These are phyloP conservation scores for Lodderomyces beijingensis DNA, from an alignment of 1,139 yeast species.

Conservation along the genomic window DNA sequence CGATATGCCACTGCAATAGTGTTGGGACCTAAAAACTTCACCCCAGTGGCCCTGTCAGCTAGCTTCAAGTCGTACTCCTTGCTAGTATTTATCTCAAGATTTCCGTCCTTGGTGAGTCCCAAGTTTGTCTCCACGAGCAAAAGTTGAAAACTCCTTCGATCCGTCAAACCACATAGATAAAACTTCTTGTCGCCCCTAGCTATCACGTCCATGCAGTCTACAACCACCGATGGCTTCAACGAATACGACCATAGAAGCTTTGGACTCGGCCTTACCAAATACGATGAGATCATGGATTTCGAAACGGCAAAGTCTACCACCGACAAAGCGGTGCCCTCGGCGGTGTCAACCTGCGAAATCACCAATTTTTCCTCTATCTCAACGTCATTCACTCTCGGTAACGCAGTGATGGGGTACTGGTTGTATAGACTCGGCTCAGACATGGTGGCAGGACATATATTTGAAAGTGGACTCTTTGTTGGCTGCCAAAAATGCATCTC, in stretches of 20 bases:
- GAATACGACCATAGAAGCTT: conserved; percentile 71
- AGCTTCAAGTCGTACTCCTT: conserved; percentile 15
- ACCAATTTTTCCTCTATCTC: conserved; percentile 19
- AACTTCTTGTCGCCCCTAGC: conserved; percentile 17
- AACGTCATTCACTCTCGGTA: conserved; percentile 40
- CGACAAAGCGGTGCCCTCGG: no score
- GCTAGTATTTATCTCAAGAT: conserved; percentile 7
- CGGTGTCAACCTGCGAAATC: conserved; percentile 18
- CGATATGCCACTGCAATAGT: conserved; percentile 36
- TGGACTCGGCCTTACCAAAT: conserved; percentile 76
- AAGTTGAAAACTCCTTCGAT: conserved; percentile 41
- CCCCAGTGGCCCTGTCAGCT: conserved; percentile 25
- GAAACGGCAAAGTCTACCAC: conserved; percentile 63
- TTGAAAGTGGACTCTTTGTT: no score
- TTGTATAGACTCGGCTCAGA: conserved; percentile 6
- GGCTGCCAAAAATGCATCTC: no score
- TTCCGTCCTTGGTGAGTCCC: conserved; percentile 10
- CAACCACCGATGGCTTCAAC: conserved; percentile 55
- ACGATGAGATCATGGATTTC: conserved; percentile 70
- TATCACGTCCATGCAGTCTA: conserved; percentile 40
- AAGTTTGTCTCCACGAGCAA: conserved; percentile 27
- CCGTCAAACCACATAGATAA: conserved; percentile 43
- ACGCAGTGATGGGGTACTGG: conserved; percentile 32
- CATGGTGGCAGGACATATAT: no score
- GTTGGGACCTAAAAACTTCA: conserved; percentile 32